Percentiles rank a stretch among this genome's conserved stretches.
Conservation (phyloP, 2,329 filamentous ascomycete genomes). For the Paecilomyces formosus region DNA sequence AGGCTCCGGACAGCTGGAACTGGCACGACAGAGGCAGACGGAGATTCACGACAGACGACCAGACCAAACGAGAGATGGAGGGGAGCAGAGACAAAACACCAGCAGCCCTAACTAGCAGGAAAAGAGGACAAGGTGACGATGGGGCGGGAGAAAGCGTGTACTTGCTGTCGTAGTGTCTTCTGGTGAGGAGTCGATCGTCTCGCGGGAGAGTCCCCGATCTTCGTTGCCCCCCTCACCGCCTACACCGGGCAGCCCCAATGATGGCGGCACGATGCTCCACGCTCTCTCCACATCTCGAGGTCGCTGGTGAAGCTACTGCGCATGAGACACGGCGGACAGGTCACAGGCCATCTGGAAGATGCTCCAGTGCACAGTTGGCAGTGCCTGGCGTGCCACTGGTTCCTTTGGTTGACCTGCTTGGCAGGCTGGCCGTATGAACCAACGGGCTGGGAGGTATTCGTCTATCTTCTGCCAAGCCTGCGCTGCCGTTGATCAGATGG, state of each 20-base stretch:
- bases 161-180: not conserved
- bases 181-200: not conserved
- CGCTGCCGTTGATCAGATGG: not conserved
- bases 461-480: not conserved
- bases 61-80: not conserved
- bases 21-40: not conserved
- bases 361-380: not conserved
- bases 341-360: not conserved
- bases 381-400: not conserved
- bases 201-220: not conserved
- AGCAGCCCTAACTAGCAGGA: not conserved
- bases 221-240: not conserved
- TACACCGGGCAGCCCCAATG: conserved; percentile 4
- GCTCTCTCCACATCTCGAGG: conserved; percentile 1
- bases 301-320: not conserved
- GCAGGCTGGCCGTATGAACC: not conserved
- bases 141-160: not conserved
- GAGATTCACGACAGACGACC: not conserved
- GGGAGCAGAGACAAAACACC: not conserved
- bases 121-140: not conserved
- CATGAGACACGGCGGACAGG: not conserved
- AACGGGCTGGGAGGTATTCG: not conserved
- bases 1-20: not conserved
- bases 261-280: conserved; percentile 3
- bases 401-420: not conserved